phyloP scores from a whole-genome alignment of 345 rosid species.

The Ceriops zippeliana region DNA sequence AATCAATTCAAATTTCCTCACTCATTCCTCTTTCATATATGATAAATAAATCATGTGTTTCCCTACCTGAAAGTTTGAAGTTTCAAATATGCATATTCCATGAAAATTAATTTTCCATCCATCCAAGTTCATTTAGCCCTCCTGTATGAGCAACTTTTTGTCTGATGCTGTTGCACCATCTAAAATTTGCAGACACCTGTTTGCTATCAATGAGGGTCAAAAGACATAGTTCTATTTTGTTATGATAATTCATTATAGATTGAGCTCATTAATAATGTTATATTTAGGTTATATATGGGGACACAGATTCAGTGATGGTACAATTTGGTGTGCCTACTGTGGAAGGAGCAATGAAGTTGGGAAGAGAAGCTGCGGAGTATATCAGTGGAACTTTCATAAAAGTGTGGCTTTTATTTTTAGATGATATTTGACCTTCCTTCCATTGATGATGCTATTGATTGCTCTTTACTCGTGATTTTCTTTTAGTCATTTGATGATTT shows the following conservation, averaged over 20 bases:
- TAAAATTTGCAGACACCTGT: neutral
- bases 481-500: too few species aligned
- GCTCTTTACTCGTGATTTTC: too few species aligned
- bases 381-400: constrained; percentile 81
- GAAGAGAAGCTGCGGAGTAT: constrained; percentile 90
- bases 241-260: neutral
- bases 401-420: constrained; percentile 38
- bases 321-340: constrained; percentile 86
- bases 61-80: too few species aligned
- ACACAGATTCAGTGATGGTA: constrained; percentile 99
- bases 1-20: too few species aligned
- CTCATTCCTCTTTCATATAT: too few species aligned
- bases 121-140: neutral
- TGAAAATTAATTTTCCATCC: neutral
- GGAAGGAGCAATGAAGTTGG: constrained; percentile 79
- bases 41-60: too few species aligned
- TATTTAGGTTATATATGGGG: constrained; percentile 89
- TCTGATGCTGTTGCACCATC: too few species aligned
- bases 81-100: neutral
- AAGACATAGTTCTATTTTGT: neutral
- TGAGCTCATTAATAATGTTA: neutral
- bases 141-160: neutral
- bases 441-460: too few species aligned
- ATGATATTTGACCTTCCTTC: neutral
- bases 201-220: constrained; percentile 3